Evolutionary conservation across 2,329 filamentous ascomycete genomes (phyloP).

Genomic region (Microdochium paspali): DNA sequence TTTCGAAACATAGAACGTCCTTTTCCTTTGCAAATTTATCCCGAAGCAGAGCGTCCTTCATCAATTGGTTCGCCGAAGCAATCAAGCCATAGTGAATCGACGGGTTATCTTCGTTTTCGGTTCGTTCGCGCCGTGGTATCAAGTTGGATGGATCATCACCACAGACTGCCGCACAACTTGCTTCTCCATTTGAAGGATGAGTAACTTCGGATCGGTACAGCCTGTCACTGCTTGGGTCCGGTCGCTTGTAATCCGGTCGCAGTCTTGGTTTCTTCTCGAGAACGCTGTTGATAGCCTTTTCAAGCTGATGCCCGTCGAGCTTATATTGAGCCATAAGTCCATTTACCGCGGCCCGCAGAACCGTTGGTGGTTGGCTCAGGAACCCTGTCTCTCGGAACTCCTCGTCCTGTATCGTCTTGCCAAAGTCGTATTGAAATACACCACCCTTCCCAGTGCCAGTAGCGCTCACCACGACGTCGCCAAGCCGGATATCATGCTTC

Average conservation of each 20-base stretch:
- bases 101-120: constrained; percentile 11
- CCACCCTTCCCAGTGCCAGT: constrained; percentile 8
- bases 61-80: constrained; percentile 20
- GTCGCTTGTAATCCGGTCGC: constrained; percentile 13
- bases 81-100: constrained; percentile 24
- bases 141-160: constrained; percentile 9
- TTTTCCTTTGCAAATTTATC: constrained; percentile 13
- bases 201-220: not conserved
- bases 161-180: constrained; percentile 9
- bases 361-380: constrained; percentile 2
- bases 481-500: constrained; percentile 18
- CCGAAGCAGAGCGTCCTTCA: constrained; percentile 15
- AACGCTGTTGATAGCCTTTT: constrained; percentile 15
- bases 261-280: constrained; percentile 16
- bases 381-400: constrained; percentile 6
- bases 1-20: constrained; percentile 21
- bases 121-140: constrained; percentile 5
- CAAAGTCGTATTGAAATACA: constrained; percentile 22
- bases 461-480: constrained; percentile 20
- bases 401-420: constrained; percentile 13
- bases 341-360: constrained; percentile 4
- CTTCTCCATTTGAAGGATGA: constrained; percentile 4
- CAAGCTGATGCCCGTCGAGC: constrained; percentile 11
- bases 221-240: constrained; percentile 4
- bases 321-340: constrained; percentile 15